Base-by-base conservation (phyloP, 352 stramenopile species). In the Phytopythium sindhum region DNA sequence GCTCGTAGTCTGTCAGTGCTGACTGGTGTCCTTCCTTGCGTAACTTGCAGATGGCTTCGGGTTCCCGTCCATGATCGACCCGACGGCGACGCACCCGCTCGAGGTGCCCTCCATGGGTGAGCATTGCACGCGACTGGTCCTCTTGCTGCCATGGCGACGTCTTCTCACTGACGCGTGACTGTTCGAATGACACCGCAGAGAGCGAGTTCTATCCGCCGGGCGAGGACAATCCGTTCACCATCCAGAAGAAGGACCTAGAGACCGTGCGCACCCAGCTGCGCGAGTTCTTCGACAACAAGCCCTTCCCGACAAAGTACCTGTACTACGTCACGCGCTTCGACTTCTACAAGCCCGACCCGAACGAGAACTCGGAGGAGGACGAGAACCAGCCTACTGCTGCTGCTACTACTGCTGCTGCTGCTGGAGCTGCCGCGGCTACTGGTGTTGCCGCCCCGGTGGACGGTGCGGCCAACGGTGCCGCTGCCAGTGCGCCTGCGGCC, bases 301-400 rank as follows among this genome's bases (percentile, higher is more conserved):
- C 86, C 8, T 88, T 94, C 63, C 78, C 81, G 17, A 91, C 84
- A 63, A 92, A 92, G 78, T 92, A 86, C 63, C 61, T 94, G 66
- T 92, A 94, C 81, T 94, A 87, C 72, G 86, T 94, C 41, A 94
- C 86, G 62, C 81, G 78, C 67, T 72, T 94, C 39, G 84, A 94
- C 61, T 91, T 92, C 56, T 71, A 86, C 63, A 86, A 83, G 33
- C 86, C 86, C 4, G 71, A 92, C 47, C 70, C 78, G 33, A 74
- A 66, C 15, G 73, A 68, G 12, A 53, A 68, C n/a, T 57, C 56
- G 24, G 77, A 78, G 11, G 77, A 84, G 39, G 69, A 78, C 5
- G 63, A 77, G 0, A 69, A 63, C n/a, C 45, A 58, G 19, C 26
- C 50, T 29, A 31, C 23, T 53, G 47, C 51, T 15, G 28, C 8